phyloP scores from a whole-genome alignment of 495 filamentous ascomycete genomes.

The Astrothelium subdiscretum region DNA sequence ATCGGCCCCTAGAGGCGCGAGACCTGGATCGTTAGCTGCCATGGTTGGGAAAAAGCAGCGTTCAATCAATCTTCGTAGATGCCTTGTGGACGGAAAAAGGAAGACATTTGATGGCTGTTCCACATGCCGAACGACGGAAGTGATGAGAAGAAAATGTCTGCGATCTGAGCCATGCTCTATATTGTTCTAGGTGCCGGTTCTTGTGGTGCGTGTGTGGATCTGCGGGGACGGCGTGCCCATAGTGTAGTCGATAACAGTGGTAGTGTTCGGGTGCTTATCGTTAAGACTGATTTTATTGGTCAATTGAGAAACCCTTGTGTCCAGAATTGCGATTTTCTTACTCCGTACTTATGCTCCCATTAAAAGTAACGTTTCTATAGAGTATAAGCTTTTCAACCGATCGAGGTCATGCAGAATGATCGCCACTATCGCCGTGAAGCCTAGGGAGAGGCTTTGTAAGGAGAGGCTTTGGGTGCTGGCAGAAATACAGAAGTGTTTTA shows the following conservation, averaged over 20 bases:
- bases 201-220: neutral
- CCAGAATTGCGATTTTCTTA: too few species aligned
- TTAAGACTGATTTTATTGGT: neutral
- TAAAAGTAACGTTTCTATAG: too few species aligned
- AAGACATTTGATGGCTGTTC: neutral
- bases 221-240: neutral
- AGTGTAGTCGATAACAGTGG: too few species aligned
- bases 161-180: neutral
- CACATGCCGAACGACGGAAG: neutral
- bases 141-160: neutral
- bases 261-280: neutral
- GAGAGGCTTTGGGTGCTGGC: too few species aligned
- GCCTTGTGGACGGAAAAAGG: neutral
- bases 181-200: too few species aligned
- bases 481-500: too few species aligned
- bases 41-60: conserved; percentile 4
- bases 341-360: too few species aligned
- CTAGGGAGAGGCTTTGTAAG: too few species aligned
- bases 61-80: neutral
- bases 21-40: conserved; percentile 14
- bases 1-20: conserved; percentile 10
- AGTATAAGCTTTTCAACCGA: too few species aligned
- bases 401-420: too few species aligned
- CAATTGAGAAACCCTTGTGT: neutral
- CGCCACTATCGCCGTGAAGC: too few species aligned